Base-by-base conservation (phyloP, 257 asterid genomes). In the Jacaranda mimosifolia region DNA sequence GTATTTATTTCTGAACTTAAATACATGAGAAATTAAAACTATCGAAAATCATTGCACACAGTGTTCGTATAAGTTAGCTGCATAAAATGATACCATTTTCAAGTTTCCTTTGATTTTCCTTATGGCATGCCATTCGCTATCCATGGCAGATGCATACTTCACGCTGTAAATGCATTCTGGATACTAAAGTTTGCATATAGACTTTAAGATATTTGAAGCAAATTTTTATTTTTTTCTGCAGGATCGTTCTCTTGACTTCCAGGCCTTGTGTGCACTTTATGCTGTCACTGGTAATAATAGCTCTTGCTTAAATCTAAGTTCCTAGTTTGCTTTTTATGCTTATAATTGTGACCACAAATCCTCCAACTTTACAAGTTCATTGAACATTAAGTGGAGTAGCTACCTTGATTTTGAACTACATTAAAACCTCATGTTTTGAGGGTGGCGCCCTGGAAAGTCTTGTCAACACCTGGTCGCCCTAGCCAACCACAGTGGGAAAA, bases 181-280 rank as follows among this genome's bases (percentile, higher is more conserved):
- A 63, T 26, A 15, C 36, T 70, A 13, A 49, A 70, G 49, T 63
- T 35, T 48, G 57, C 81, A 74, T 58, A 62, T 66, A 46, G 3
- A 74, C 8, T 77, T 63, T 59, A 55, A 76, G 48, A 19, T 73
- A 59, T 46, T 32, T 76, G 60, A 81, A 53, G 52, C 65, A 59
- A 77, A 14, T n/a, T 73, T 55, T 83, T 18, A 10, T 64, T 66
- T 52, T 48, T 42, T 53, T 52, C 71, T 85, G 87, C 97, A 92
- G 97, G 97, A 92, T 79, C 85, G 96, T 57, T 90, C 97, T 84
- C 94, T 92, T 64, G 97, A 92, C 63, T 92, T 92, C 72, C 81
- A 82, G 62, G 91, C 87, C 71, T 87, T 92, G 67, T 92, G 97
- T 79, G 96, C 97, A 46, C 84, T 92, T 6, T 92, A 92, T 87